Evolutionary conservation across 2,329 filamentous ascomycete species (phyloP), one percentile per base, ranked within the genome.

Genomic region (Hirsutella thompsonii): DNA sequence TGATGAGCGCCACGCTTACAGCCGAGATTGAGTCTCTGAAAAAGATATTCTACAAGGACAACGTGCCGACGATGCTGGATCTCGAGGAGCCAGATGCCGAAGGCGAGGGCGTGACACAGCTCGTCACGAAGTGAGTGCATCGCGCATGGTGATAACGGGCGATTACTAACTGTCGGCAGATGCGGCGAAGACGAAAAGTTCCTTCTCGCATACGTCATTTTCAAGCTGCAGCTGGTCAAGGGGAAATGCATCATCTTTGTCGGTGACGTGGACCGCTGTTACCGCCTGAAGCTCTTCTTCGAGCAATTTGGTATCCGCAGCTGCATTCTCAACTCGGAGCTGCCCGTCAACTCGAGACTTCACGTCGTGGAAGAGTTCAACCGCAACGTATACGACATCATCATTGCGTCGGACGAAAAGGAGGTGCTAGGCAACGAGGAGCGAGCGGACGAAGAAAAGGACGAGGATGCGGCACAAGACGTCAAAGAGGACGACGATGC

Each of bases 181-280:
- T 94, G 88, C 50, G 86, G 77, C n/a, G 92, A 98, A 62, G 90
- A 96, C 49, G 92, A 96, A 54, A 98, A 98, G 57, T 98, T 96
- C 55, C 66, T 98, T 30, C 66, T 98, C 35, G 79, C 83, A 16
- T 96, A 94, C 55, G 83, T 94, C 44, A 90, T 96, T 56, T 94
- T 95, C 68, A 94, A 94, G 66, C 73, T 96, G 11, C 84, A 92
- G 58, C 68, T 96, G 39, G 82, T 98, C 56, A 94, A 90, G 59
- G 92, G 92, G 47, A 96, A 96, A 60, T 83, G 83, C 44, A 66
- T 74, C 46, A 68, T 74, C 36, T 74, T 74, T 45, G 88, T 94
- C 6, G 81, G 78, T 21, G 87, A 94, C 50, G 82, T 94, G 41
- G 89, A 95, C 61, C 66, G 70, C 48, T 94, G 84, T 52, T 98